phyloP scores from a whole-genome alignment of 2,329 filamentous ascomycete genomes.

The Penicillium sp. region DNA sequence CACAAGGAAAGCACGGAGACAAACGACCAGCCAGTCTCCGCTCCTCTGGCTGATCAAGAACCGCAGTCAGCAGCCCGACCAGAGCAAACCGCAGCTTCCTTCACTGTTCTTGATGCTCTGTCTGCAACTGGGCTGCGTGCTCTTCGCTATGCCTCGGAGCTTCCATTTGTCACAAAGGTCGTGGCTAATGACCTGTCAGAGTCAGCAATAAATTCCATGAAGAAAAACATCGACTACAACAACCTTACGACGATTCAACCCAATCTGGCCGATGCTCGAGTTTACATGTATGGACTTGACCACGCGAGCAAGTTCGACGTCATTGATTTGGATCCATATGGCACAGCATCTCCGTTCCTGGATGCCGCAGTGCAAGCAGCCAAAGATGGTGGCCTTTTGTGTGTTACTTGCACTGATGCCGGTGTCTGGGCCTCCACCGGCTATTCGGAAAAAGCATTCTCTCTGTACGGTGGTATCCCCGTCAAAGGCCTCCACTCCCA shows the following conservation, averaged over 20 bases:
- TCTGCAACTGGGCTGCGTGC: conserved; percentile 92
- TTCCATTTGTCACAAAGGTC: conserved; percentile 77
- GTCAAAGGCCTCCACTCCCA: conserved; percentile 83
- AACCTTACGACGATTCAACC: conserved; percentile 70
- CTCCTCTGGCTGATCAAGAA: conserved; percentile 1
- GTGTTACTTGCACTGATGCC: conserved; percentile 94
- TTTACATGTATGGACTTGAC: conserved; percentile 77
- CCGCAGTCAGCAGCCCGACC: conserved; percentile 11
- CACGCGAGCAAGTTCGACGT: conserved; percentile 72
- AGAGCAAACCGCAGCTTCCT: conserved; percentile 47
- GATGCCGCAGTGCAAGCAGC: conserved; percentile 87
- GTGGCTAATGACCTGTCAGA: conserved; percentile 87
- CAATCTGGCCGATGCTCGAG: conserved; percentile 78
- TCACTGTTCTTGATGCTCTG: conserved; percentile 90
- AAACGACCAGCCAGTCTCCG: conserved; percentile 9
- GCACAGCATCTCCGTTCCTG: conserved; percentile 87
- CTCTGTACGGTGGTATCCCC: conserved; percentile 88
- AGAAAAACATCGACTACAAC: conserved; percentile 82
- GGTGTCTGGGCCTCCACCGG: conserved; percentile 92
- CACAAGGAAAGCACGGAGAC: conserved; percentile 20
- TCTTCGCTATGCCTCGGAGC: conserved; percentile 84
- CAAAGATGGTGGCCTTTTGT: conserved; percentile 83
- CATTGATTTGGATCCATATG: conserved; percentile 95
- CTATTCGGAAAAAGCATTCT: conserved; percentile 90
- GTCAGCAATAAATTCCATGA: conserved; percentile 76